A percentile compares a stretch with the other conserved stretches of the same genome.
These are phyloP conservation scores for Nannochloropsis oceanica DNA, from an alignment of 108 stramenopile genomes.

Conservation along the genomic window DNA sequence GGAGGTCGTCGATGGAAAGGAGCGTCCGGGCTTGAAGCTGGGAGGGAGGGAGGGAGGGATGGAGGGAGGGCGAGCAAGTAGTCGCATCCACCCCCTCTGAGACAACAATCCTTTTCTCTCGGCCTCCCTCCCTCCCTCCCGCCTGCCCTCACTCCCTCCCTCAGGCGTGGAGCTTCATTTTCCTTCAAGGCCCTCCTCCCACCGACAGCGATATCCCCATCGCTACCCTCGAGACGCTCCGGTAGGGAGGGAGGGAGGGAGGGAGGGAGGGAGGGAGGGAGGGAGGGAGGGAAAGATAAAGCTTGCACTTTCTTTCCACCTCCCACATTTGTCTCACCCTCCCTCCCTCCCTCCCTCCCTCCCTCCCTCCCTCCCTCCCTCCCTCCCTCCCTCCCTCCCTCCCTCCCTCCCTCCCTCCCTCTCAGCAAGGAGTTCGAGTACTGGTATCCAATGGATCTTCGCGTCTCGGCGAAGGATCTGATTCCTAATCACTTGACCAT, in stretches of 20 bases:
- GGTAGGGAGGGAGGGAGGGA: constrained; percentile 17
- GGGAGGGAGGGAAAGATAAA: not conserved
- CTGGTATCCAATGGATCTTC: constrained; percentile 87
- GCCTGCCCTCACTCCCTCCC: too few relatives aligned
- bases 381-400: too few relatives aligned
- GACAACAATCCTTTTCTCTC: too few relatives aligned
- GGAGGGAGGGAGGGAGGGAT: too few relatives aligned
- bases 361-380: too few relatives aligned
- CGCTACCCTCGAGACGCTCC: constrained; percentile 60
- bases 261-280: not conserved
- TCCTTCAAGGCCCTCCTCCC: constrained; percentile 56
- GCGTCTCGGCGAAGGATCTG: constrained; percentile 89
- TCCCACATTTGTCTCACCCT: not conserved
- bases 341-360: not conserved
- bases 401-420: too few relatives aligned
- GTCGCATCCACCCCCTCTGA: too few relatives aligned
- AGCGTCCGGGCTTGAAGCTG: too few relatives aligned
- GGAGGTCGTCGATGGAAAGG: too few relatives aligned
- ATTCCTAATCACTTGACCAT: constrained; percentile 97
- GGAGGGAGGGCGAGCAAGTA: too few relatives aligned
- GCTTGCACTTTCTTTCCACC: not conserved
- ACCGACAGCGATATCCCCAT: constrained; percentile 49
- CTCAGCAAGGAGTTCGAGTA: constrained; percentile 22
- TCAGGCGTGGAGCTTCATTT: constrained; percentile 90
- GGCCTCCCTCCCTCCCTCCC: too few relatives aligned